phyloP scores from a whole-genome alignment of 1,139 yeast species.

The Casaregolazyma lundiana region DNA sequence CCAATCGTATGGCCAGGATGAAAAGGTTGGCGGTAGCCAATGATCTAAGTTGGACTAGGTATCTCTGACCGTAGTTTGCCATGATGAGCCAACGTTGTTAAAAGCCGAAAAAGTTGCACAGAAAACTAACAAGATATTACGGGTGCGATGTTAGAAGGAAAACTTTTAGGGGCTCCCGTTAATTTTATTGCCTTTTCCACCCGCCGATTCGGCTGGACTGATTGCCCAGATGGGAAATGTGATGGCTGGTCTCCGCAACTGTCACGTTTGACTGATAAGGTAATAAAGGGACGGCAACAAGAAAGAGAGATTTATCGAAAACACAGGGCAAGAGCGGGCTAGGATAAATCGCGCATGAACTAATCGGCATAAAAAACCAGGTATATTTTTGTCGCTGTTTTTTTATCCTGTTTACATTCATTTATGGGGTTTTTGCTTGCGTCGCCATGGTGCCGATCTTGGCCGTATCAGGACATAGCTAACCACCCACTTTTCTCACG shows the following conservation, averaged over 20 bases:
- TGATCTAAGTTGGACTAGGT: constrained; percentile 17
- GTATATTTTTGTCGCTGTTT: no score
- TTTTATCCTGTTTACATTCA: no score
- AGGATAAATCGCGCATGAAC: no score
- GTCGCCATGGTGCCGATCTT: no score
- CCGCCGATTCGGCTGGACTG: constrained; percentile 1
- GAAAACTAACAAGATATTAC: neutral
- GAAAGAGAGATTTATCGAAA: neutral
- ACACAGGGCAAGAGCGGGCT: neutral
- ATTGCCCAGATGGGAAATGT: neutral
- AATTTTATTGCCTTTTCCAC: no score
- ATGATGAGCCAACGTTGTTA: constrained; percentile 1
- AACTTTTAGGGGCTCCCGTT: no score
- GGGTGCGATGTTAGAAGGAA: no score
- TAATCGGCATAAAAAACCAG: no score
- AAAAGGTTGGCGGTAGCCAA: constrained; percentile 31
- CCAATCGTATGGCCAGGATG: constrained; percentile 27
- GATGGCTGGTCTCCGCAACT: constrained; percentile 1
- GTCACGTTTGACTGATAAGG: constrained; percentile 1
- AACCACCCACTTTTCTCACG: no score
- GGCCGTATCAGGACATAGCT: no score
- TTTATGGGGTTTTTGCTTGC: no score
- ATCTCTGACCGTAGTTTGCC: constrained; percentile 12
- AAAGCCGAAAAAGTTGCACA: neutral
- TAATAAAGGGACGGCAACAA: neutral